Conservation (phyloP, 371 early-diverging fungal species). For the Syncephalastrum contaminatum region DNA sequence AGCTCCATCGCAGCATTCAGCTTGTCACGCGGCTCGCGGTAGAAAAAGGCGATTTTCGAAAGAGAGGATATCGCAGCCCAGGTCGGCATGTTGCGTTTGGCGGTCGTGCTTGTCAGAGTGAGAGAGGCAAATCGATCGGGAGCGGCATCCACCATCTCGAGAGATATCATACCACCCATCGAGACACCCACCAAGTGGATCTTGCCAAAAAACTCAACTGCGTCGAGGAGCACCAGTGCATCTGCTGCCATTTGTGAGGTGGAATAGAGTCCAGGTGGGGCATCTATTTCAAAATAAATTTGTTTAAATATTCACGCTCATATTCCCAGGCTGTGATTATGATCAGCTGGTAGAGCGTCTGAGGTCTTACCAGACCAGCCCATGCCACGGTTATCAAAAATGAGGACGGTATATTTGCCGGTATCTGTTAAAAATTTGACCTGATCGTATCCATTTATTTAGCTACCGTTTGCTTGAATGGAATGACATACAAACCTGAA, state of each 20-base stretch:
- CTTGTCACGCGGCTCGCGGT: constrained; percentile 31
- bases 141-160: constrained; percentile 48
- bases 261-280: constrained; percentile 29
- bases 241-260: constrained; percentile 73
- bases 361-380: constrained; percentile 50
- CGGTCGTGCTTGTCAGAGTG: constrained; percentile 44
- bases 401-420: constrained; percentile 67
- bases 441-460: constrained; percentile 19
- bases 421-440: constrained; percentile 55
- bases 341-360: background rate
- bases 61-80: constrained; percentile 34
- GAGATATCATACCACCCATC: constrained; percentile 80
- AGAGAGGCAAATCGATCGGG: constrained; percentile 41
- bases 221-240: constrained; percentile 58
- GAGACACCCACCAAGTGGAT: constrained; percentile 73
- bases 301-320: background rate
- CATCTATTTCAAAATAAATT: constrained; percentile 12
- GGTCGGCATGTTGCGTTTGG: constrained; percentile 42
- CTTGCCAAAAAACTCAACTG: constrained; percentile 59
- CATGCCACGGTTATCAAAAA: constrained; percentile 82
- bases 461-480: no score
- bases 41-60: constrained; percentile 29
- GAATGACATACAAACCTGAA: constrained; percentile 27
- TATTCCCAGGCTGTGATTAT: background rate
- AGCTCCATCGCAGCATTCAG: constrained; percentile 34